These are phyloP conservation scores for Dentipellis fragilis DNA, from an alignment of 768 basidiomycete genomes.

Conservation along the genomic window DNA sequence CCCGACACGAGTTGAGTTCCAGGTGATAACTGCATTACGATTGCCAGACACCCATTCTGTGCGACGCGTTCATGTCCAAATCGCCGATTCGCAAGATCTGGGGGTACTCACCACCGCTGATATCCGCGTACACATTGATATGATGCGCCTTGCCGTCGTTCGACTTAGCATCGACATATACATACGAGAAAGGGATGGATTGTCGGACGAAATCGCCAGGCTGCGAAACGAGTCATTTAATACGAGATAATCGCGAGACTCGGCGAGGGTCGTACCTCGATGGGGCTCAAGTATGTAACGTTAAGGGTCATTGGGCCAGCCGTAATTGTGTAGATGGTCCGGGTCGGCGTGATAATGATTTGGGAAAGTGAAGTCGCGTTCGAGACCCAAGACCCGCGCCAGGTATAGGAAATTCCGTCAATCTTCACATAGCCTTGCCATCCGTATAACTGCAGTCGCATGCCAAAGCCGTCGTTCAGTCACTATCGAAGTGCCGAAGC, in stretches of 20 bases:
- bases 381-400: neutral
- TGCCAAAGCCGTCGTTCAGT: neutral
- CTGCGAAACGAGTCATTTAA: neutral
- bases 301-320: slow-evolving; percentile 14
- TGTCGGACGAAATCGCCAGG: slow-evolving; percentile 9
- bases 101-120: slow-evolving; percentile 17
- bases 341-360: neutral
- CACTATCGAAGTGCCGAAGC: neutral
- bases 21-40: neutral
- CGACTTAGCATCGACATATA: slow-evolving; percentile 15
- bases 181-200: slow-evolving; percentile 22
- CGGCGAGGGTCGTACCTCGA: slow-evolving; percentile 12
- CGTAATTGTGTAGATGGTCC: neutral
- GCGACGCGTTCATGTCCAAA: neutral
- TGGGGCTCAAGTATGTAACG: slow-evolving; percentile 19
- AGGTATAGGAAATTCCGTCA: neutral
- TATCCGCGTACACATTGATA: slow-evolving; percentile 21
- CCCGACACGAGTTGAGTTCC: neutral
- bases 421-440: neutral
- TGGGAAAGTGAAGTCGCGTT: neutral
- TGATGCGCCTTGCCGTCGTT: slow-evolving; percentile 17
- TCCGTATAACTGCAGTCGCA: neutral
- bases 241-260: neutral
- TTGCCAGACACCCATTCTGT: neutral
- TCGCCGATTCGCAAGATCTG: neutral